Conservation (phyloP, 2,329 filamentous ascomycete genomes). For the Ascocoryne sarcoides region DNA sequence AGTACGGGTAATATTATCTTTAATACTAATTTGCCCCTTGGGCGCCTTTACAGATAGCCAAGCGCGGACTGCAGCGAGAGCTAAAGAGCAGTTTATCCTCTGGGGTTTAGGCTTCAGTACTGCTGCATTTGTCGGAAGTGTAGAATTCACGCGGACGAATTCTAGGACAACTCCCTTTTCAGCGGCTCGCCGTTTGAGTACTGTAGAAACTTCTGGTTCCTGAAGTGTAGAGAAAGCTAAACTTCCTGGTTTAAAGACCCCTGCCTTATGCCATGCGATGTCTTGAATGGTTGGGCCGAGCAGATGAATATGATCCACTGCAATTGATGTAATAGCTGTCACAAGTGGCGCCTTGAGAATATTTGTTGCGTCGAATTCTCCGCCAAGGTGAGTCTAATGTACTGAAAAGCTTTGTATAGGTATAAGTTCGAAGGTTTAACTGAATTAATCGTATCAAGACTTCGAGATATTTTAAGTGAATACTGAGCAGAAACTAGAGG, state of each 20-base stretch:
- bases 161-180: constrained; percentile 34
- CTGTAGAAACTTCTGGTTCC: constrained; percentile 34
- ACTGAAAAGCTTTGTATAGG: too few relatives aligned
- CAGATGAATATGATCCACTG: constrained; percentile 55
- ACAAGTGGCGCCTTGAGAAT: constrained; percentile 50
- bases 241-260: constrained; percentile 55
- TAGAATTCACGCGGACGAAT: constrained; percentile 8
- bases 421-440: too few relatives aligned
- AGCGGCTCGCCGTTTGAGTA: constrained; percentile 43
- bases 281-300: constrained; percentile 52
- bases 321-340: constrained; percentile 52
- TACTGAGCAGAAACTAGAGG: too few relatives aligned
- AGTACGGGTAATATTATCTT: constrained; percentile 43
- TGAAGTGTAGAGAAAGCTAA: constrained; percentile 51
- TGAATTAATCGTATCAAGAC: too few relatives aligned
- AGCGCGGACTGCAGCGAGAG: constrained; percentile 41
- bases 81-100: constrained; percentile 43
- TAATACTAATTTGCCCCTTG: too few relatives aligned
- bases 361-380: constrained; percentile 60
- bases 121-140: constrained; percentile 8
- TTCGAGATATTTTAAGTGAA: too few relatives aligned
- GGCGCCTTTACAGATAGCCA: too few relatives aligned
- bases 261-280: constrained; percentile 66
- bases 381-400: constrained; percentile 59
- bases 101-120: constrained; percentile 43